A percentile compares a stretch with the other conserved stretches of the same genome.
Conservation (phyloP, 805 yeast genomes). For the Wickerhamiella shivajii region DNA sequence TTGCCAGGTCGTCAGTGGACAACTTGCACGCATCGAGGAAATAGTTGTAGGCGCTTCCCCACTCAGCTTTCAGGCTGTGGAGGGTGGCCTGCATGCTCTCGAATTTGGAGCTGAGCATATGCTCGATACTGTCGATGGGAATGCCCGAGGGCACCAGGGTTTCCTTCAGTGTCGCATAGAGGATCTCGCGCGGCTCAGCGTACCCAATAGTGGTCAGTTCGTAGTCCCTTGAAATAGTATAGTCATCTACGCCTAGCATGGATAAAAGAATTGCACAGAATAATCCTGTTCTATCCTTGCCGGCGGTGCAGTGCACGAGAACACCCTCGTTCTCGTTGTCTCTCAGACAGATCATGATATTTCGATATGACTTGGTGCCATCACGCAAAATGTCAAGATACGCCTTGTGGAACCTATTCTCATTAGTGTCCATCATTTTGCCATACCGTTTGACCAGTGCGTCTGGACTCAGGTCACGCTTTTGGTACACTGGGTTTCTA, state of each 20-base stretch:
- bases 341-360: conserved; percentile 27
- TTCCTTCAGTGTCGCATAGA: conserved; percentile 1
- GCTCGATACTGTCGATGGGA: conserved; percentile 37
- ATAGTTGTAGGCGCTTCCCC: conserved; percentile 41
- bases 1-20: no score
- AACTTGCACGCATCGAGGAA: no score
- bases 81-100: conserved; percentile 59
- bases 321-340: conserved; percentile 40
- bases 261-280: conserved; percentile 51
- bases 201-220: conserved; percentile 43
- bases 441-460: conserved; percentile 34
- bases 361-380: conserved; percentile 19
- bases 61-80: conserved; percentile 35
- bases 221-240: conserved; percentile 58
- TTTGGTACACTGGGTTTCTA: conserved; percentile 44
- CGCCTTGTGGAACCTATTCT: conserved; percentile 48
- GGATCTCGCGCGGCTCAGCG: conserved; percentile 3
- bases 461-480: conserved; percentile 47
- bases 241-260: conserved; percentile 49
- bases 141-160: conserved; percentile 20
- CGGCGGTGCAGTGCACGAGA: conserved; percentile 69
- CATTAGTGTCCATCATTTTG: conserved; percentile 37
- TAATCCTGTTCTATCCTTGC: conserved; percentile 76
- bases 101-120: conserved; percentile 46
- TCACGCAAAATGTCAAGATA: conserved; percentile 44